Base-by-base conservation (phyloP, 1,284 basidiomycete species). In the Ceratobasidium sp. region DNA sequence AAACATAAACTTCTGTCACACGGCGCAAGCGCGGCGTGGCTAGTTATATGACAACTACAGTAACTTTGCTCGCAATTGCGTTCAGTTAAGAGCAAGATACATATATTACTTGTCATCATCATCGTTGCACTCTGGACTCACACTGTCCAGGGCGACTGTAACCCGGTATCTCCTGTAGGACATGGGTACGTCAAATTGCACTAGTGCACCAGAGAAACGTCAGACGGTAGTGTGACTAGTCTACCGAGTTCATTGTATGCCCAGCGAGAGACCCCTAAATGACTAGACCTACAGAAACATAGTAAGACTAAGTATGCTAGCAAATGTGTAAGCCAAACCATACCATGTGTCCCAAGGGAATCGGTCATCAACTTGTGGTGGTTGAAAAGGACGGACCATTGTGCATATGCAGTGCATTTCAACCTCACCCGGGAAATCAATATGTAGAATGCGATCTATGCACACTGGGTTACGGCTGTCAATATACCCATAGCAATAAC, bases 281-380 rank as follows among this genome's bases (percentile, higher is more conserved):
- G n/a, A n/a, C n/a, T n/a, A n/a, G n/a, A n/a, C n/a, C n/a, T n/a
- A n/a, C n/a, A n/a, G n/a, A n/a, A n/a, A n/a, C n/a, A n/a, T n/a
- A n/a, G n/a, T n/a, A n/a, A n/a, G n/a, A n/a, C n/a, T n/a, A n/a
- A n/a, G n/a, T n/a, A n/a, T n/a, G n/a, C n/a, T n/a, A n/a, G n/a
- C n/a, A n/a, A n/a, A n/a, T n/a, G n/a, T n/a, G n/a, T n/a, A n/a
- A n/a, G n/a, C n/a, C n/a, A n/a, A n/a, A n/a, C n/a, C n/a, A n/a
- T n/a, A n/a, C n/a, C n/a, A n/a, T n/a, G n/a, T n/a, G n/a, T 33
- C 22, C 57, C 57, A 60, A 36, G 57, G 57, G 29, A 60, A 60
- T 1, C 22, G 6, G 4, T 27, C 24, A 9, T 60, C 57, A 60
- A 60, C n/a, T 17, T 33, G 14, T 1, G 57, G 57, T 31, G 5